Conservation (phyloP, 768 basidiomycete species). For the Suillus occidentalis region DNA sequence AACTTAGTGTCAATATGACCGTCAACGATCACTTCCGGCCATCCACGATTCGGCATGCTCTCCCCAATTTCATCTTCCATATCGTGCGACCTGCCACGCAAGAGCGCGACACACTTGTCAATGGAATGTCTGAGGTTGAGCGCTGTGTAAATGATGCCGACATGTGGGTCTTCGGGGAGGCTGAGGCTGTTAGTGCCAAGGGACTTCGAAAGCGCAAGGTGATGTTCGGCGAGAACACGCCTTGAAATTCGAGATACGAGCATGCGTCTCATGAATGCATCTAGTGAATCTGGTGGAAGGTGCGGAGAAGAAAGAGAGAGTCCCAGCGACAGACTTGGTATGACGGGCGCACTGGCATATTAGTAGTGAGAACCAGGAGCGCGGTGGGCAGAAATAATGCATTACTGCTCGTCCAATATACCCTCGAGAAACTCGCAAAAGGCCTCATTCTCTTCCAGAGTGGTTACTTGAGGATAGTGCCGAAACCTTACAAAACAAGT, state of each 20-base stretch:
- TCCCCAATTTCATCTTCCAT: conserved; percentile 39
- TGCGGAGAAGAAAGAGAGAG: conserved; percentile 82
- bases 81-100: conserved; percentile 49
- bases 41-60: conserved; percentile 32
- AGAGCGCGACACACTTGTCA: conserved; percentile 60
- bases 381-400: not conserved
- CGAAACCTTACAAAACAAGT: conserved; percentile 53
- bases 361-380: not conserved
- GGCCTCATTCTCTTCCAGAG: conserved; percentile 67
- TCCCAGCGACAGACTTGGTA: conserved; percentile 80
- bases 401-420: conserved; percentile 75
- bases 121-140: conserved; percentile 70
- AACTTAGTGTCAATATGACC: conserved; percentile 72
- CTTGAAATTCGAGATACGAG: conserved; percentile 87
- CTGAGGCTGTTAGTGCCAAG: conserved; percentile 37
- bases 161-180: conserved; percentile 53
- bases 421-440: conserved; percentile 73
- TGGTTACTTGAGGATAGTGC: conserved; percentile 69
- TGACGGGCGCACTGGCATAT: conserved; percentile 61
- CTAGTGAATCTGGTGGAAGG: conserved; percentile 74
- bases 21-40: conserved; percentile 70
- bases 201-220: conserved; percentile 74
- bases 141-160: conserved; percentile 83
- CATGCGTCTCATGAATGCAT: conserved; percentile 90
- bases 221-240: conserved; percentile 86